phyloP scores from a whole-genome alignment of 2,329 filamentous ascomycete species.

The Hirsutella thompsonii region DNA sequence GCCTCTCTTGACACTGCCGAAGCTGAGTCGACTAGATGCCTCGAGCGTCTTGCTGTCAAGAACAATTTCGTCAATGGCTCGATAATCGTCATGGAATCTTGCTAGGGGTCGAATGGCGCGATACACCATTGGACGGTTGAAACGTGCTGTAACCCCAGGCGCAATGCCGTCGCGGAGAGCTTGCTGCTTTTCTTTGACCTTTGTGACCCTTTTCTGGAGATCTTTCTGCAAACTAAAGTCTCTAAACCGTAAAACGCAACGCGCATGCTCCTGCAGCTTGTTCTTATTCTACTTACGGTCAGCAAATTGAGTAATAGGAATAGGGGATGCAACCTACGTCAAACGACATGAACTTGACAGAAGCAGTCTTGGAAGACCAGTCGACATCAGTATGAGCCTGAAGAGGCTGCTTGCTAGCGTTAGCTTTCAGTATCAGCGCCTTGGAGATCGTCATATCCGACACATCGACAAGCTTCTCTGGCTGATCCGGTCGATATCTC shows the following conservation, averaged over 20 bases:
- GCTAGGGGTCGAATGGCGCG: slow-evolving; percentile 3
- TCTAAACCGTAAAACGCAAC: slow-evolving; percentile 4
- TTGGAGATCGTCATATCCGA: slow-evolving; percentile 28
- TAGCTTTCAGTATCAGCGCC: slow-evolving; percentile 3
- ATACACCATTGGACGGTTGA: slow-evolving; percentile 4
- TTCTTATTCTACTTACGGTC: slow-evolving; percentile 1
- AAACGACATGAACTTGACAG: slow-evolving; percentile 5
- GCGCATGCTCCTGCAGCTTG: slow-evolving; percentile 3
- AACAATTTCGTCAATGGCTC: slow-evolving; percentile 4
- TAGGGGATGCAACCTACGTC: slow-evolving; percentile 1
- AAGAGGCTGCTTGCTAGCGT: neutral
- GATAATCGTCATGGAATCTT: slow-evolving; percentile 4
- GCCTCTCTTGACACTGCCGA: slow-evolving; percentile 1
- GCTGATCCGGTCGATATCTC: slow-evolving; percentile 1
- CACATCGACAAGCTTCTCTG: slow-evolving; percentile 20
- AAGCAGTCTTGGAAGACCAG: slow-evolving; percentile 1
- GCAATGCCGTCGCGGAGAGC: slow-evolving; percentile 1
- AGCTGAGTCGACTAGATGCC: slow-evolving; percentile 3
- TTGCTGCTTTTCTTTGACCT: slow-evolving; percentile 1
- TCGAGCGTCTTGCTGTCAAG: slow-evolving; percentile 3
- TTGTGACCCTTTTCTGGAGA: neutral
- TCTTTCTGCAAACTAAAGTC: neutral
- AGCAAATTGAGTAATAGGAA: neutral
- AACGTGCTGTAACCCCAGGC: slow-evolving; percentile 1
- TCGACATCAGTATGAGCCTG: slow-evolving; percentile 1